Percentiles rank a stretch among this genome's conserved stretches.
Conservation (phyloP, 2,329 filamentous ascomycete genomes). For the Xylariaceae sp. region DNA sequence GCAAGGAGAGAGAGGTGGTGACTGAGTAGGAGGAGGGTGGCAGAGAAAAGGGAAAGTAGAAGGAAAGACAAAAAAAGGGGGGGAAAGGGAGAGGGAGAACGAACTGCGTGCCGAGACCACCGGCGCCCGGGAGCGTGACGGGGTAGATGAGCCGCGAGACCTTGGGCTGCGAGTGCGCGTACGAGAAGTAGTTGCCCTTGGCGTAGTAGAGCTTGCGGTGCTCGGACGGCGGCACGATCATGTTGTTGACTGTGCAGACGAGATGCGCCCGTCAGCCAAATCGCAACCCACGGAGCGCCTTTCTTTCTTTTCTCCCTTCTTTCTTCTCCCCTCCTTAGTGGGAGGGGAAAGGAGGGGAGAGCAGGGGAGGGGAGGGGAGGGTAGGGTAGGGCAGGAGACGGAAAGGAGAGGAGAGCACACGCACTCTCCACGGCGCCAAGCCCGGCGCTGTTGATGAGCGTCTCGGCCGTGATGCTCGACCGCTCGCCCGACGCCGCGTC, state of each 20-base stretch:
- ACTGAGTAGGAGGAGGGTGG: too few species aligned
- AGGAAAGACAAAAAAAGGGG: too few species aligned
- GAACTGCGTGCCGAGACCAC: constrained; percentile 88
- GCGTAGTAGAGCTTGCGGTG: constrained; percentile 67
- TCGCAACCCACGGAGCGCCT: too few species aligned
- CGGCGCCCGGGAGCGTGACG: constrained; percentile 71
- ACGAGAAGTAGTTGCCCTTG: constrained; percentile 94
- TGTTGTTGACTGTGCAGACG: too few species aligned
- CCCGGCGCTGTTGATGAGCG: constrained; percentile 78
- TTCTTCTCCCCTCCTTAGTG: too few species aligned
- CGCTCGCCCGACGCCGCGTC: constrained; percentile 39
- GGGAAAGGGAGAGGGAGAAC: too few species aligned
- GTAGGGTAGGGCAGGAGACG: constrained; percentile 42
- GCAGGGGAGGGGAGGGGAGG: neutral
- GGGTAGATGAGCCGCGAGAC: constrained; percentile 79
- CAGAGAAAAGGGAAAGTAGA: too few species aligned
- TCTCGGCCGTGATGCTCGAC: constrained; percentile 60
- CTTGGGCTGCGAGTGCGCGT: constrained; percentile 54
- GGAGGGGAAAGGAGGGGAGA: too few species aligned
- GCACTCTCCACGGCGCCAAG: constrained; percentile 62
- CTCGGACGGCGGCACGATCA: constrained; percentile 50
- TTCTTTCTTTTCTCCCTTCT: too few species aligned
- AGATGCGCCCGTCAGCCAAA: too few species aligned
- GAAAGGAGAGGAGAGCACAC: too few species aligned
- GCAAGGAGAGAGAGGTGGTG: too few species aligned